Evolutionary conservation across 257 asterid genomes (phyloP), one percentile per base, ranked within the genome.

Genomic region (Jacaranda mimosifolia): DNA sequence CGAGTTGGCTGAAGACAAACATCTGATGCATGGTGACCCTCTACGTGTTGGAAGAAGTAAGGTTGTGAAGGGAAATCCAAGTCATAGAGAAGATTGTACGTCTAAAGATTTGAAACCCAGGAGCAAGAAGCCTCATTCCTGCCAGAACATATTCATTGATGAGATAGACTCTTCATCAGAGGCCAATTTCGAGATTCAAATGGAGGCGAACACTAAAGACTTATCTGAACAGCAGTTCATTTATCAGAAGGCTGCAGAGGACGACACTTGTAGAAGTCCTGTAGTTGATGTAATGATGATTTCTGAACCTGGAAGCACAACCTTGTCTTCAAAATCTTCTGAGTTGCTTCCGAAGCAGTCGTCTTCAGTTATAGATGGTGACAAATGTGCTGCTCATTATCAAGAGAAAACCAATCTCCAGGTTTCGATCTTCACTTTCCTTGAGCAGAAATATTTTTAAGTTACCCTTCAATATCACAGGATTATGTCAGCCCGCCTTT

Each of bases 341-440:
- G 84, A 81, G 70, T 45, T 82, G 77, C 69, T 77, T 76, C 78
- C 63, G 45, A 66, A 81, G 73, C 83, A 73, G 68, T 73, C 84
- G 10, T 75, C 79, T 72, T 81, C 75, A 32, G 48, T 63, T 36
- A 51, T 74, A 12, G 82, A 80, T 56, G 70, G 59, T 56, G 73
- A 45, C 59, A 72, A 42, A 70, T 39, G 82, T 46, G 72, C 83
- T 80, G 74, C 80, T 73, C 80, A 26, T 57, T 75, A 80, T 68
- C 84, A 79, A 75, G 86, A 72, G 67, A 64, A 46, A 52, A 65
- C 71, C 72, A 26, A 48, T 77, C 71, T 73, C 46, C 94, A 87
- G 97, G 98, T 92, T 80, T 56, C 86, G 78, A 68, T 67, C 68
- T 57, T 60, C 36, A 67, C 79, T 58, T 77, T 69, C 63, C 63